Evolutionary conservation across 2,329 filamentous ascomycete genomes (phyloP), one percentile per base, ranked within the genome.

Genomic region (Diaporthe batatas): DNA sequence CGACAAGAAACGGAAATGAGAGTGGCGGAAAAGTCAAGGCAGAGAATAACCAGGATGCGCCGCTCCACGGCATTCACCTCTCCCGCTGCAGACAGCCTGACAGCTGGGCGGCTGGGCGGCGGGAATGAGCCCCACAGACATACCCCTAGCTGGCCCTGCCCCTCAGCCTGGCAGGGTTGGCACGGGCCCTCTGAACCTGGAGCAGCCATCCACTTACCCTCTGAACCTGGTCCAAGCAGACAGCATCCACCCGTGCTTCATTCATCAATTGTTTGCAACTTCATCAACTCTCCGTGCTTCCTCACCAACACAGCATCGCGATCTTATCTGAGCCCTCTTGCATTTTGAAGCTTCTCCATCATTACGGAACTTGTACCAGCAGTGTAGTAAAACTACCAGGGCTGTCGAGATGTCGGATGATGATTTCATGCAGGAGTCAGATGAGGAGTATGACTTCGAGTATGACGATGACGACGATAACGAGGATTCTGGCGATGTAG

Each of bases 391-490:
- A 29, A 5, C 36, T 8, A 53, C 54, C 49, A 29, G 16, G 25
- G 74, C 68, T 62, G 67, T 72, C 83, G 87, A 75, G 76, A 95
- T 95, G 93, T 95, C 93, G 51, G 94, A 96, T 84, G 93, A 95
- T 85, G 93, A 97, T 84, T 97, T 97, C 82, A 97, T 97, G 94
- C 93, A 96, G 84, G 94, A 95, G 81, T 96, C 94, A 6, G 94
- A 94, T 74, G 92, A 94, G 81, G 93, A 96, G 85, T 98, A 98
- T 81, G 96, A 98, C 84, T 98, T 98, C 82, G 96, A 98, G 80
- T 98, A 98, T 83, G 96, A 98, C 81, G 96, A 95, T 78, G 84
- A 92, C 73, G 94, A 95, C 76, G 94, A 98, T 72, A 95, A 96
- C 64, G 94, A 97, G 55, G 92, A 98, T 72, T 91, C 90, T 42